Evolutionary conservation across 805 yeast species (phyloP).

Genomic region (Vanderwaltozyma polyspora): DNA sequence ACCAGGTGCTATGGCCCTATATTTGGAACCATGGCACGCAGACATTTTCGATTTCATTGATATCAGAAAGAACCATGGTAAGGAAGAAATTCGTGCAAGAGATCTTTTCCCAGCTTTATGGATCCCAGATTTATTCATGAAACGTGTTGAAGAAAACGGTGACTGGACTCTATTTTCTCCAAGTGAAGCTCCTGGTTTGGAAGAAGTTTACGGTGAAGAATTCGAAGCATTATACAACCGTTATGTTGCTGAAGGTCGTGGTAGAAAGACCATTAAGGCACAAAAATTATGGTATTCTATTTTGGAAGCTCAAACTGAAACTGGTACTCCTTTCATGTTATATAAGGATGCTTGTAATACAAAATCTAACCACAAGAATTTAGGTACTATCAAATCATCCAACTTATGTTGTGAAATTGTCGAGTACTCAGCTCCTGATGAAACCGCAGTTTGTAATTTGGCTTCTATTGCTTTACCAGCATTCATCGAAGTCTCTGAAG

Average conservation of each 20-base stretch:
- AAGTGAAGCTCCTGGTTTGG: slow-evolving; percentile 71
- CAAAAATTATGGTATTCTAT: slow-evolving; percentile 84
- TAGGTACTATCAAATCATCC: slow-evolving; percentile 85
- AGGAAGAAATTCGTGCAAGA: slow-evolving; percentile 84
- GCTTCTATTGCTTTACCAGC: slow-evolving; percentile 84
- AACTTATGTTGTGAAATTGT: slow-evolving; percentile 89
- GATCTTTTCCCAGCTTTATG: slow-evolving; percentile 86
- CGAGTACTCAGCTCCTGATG: slow-evolving; percentile 79
- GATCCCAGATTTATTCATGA: slow-evolving; percentile 91
- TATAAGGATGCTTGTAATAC: slow-evolving; percentile 83
- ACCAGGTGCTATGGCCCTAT: slow-evolving; percentile 92
- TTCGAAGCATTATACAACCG: slow-evolving; percentile 55
- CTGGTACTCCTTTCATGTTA: slow-evolving; percentile 89
- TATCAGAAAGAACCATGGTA: slow-evolving; percentile 85
- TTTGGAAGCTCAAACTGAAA: slow-evolving; percentile 83
- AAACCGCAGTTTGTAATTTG: slow-evolving; percentile 88
- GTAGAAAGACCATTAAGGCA: slow-evolving; percentile 54
- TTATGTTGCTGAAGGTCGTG: slow-evolving; percentile 57
- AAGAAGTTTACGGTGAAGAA: slow-evolving; percentile 73
- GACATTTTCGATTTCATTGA: slow-evolving; percentile 80
- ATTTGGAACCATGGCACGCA: slow-evolving; percentile 93
- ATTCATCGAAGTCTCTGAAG: slow-evolving; percentile 40
- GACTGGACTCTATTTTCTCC: slow-evolving; percentile 88
- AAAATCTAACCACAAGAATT: slow-evolving; percentile 80
- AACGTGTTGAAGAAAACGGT: slow-evolving; percentile 65